phyloP scores from a whole-genome alignment of 495 filamentous ascomycete species.

The Elaphomyces granulatus region DNA sequence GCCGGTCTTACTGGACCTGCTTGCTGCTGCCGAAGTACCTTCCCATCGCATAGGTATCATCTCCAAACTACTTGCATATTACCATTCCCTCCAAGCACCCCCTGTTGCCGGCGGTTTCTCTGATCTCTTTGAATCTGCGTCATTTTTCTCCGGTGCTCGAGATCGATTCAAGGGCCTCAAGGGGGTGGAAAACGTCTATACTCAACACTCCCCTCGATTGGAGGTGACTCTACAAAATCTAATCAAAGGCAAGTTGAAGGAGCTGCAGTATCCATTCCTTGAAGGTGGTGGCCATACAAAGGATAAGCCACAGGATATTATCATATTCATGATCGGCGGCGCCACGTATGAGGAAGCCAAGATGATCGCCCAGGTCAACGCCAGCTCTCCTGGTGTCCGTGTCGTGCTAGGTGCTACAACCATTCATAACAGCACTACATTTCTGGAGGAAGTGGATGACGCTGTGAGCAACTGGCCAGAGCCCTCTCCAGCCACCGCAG shows the following conservation, averaged over 20 bases:
- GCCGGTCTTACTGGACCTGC: slow-evolving; percentile 69
- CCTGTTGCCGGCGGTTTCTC: slow-evolving; percentile 59
- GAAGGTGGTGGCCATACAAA: slow-evolving; percentile 70
- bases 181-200: slow-evolving; percentile 97
- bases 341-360: slow-evolving; percentile 94
- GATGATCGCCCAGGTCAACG: slow-evolving; percentile 83
- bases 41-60: slow-evolving; percentile 59
- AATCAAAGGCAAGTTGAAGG: slow-evolving; percentile 75
- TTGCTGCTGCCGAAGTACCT: slow-evolving; percentile 58
- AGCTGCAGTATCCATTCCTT: slow-evolving; percentile 80
- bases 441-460: slow-evolving; percentile 76
- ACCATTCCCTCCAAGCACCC: slow-evolving; percentile 63
- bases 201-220: slow-evolving; percentile 82
- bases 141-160: slow-evolving; percentile 79
- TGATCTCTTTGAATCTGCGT: slow-evolving; percentile 82
- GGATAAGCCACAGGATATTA: slow-evolving; percentile 92
- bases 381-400: slow-evolving; percentile 71
- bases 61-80: slow-evolving; percentile 64
- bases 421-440: slow-evolving; percentile 72
- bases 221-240: slow-evolving; percentile 81
- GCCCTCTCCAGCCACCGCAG: slow-evolving; percentile 48
- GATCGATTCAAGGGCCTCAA: slow-evolving; percentile 89
- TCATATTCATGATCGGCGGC: slow-evolving; percentile 88
- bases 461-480: slow-evolving; percentile 71
- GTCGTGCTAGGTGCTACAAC: slow-evolving; percentile 78